Conservation (phyloP, 495 filamentous ascomycete species). For the Massariosphaeria phaeospora region DNA sequence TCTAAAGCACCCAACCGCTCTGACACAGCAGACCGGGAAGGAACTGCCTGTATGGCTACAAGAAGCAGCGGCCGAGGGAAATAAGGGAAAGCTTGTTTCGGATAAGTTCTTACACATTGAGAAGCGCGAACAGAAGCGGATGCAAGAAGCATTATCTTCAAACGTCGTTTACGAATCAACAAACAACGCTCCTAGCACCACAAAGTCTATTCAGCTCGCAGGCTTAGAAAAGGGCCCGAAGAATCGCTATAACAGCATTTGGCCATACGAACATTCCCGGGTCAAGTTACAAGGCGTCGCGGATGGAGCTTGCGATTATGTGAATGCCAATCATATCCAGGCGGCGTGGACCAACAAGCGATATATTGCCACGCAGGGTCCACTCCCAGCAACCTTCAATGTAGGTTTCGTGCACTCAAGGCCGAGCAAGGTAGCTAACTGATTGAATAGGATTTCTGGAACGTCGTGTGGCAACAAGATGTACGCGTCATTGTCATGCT, state of each 20-base stretch:
- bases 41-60: conserved; percentile 72
- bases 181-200: conserved; percentile 7
- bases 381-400: conserved; percentile 85
- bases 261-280: conserved; percentile 90
- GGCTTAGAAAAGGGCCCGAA: conserved; percentile 93
- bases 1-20: conserved; percentile 59
- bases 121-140: conserved; percentile 76
- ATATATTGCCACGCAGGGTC: conserved; percentile 95
- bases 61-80: conserved; percentile 56
- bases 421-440: conserved; percentile 39
- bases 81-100: conserved; percentile 75
- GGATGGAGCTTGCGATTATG: conserved; percentile 81
- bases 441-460: conserved; percentile 92
- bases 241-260: conserved; percentile 96
- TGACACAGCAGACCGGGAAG: conserved; percentile 45
- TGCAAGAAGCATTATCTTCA: conserved; percentile 79
- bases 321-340: conserved; percentile 87
- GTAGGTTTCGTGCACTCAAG: conserved; percentile 48
- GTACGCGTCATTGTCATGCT: conserved; percentile 91
- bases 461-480: conserved; percentile 94
- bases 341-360: conserved; percentile 72
- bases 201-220: conserved; percentile 55
- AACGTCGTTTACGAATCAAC: conserved; percentile 52
- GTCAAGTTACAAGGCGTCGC: conserved; percentile 70
- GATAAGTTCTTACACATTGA: conserved; percentile 82